Evolutionary conservation across 495 filamentous ascomycete species (phyloP).

Genomic region (Parathielavia hyrcaniae): DNA sequence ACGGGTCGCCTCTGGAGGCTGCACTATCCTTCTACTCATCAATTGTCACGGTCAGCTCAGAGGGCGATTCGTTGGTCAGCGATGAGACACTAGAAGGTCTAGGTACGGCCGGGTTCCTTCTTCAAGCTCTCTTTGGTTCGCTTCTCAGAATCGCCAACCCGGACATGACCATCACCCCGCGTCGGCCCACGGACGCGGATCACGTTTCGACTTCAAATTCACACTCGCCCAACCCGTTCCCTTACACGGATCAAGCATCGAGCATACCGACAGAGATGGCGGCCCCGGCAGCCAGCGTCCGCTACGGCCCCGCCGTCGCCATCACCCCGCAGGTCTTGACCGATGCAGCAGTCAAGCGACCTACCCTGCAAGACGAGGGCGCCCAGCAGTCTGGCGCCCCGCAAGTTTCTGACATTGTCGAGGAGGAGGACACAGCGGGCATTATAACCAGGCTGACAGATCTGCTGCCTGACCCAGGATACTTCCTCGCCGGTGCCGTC

Average conservation of each 20-base stretch:
- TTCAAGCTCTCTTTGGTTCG: constrained; percentile 58
- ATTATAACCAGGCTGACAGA: constrained; percentile 47
- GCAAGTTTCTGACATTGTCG: constrained; percentile 24
- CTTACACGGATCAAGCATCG: constrained; percentile 12
- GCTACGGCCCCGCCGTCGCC: constrained; percentile 16
- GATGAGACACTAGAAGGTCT: constrained; percentile 82
- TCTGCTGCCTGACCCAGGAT: constrained; percentile 68
- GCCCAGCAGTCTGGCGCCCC: constrained; percentile 23
- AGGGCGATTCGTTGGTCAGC: constrained; percentile 89
- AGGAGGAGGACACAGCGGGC: constrained; percentile 30
- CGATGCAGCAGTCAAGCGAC: constrained; percentile 12
- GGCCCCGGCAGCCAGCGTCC: constrained; percentile 11
- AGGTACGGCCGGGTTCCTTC: constrained; percentile 87
- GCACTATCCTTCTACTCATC: constrained; percentile 89
- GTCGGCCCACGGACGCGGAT: constrained; percentile 6
- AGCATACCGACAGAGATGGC: constrained; percentile 17
- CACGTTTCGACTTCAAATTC: constrained; percentile 7
- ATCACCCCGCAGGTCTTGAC: constrained; percentile 14
- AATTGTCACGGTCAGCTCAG: constrained; percentile 81
- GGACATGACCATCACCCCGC: constrained; percentile 13
- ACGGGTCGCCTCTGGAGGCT: constrained; percentile 64
- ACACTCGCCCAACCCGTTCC: neutral
- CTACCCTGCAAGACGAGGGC: constrained; percentile 18
- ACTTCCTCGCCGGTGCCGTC: constrained; percentile 90
- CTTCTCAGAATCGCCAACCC: constrained; percentile 52